phyloP scores from a whole-genome alignment of 164 flowering plant genomes.

The Piper longum region DNA sequence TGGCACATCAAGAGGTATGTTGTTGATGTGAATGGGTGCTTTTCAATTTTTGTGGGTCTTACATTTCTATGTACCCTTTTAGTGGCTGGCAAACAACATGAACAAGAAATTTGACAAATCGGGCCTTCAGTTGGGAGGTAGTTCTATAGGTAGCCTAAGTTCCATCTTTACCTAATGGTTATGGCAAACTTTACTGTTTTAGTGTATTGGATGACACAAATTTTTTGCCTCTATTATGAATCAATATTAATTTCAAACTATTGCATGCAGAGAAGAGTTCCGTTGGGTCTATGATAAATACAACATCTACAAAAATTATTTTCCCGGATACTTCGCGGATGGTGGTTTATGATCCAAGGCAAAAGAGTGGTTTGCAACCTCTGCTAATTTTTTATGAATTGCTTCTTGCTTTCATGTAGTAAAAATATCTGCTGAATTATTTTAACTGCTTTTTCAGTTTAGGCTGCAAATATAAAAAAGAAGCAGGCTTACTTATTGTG shows the following conservation, averaged over 20 bases:
- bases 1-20: conserved; percentile 70
- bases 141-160: conserved; percentile 26
- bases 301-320: conserved; percentile 38
- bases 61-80: conserved; percentile 5
- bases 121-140: conserved; percentile 33
- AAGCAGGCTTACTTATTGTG: too few species aligned
- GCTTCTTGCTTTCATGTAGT: background rate
- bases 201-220: background rate
- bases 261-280: conserved; percentile 31
- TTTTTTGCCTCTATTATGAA: background rate
- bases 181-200: background rate
- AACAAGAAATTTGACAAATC: conserved; percentile 53
- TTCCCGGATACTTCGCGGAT: conserved; percentile 63
- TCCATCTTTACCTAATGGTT: conserved; percentile 4
- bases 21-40: background rate
- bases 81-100: conserved; percentile 74
- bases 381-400: background rate
- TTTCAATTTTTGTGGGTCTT: background rate
- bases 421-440: background rate
- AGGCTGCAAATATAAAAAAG: background rate
- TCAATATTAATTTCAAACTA: conserved; percentile 1
- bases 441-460: background rate
- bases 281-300: conserved; percentile 21
- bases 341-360: conserved; percentile 69
- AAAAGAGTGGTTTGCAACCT: conserved; percentile 40